These are phyloP conservation scores for Coffea eugenioides DNA, from an alignment of 257 asterid genomes.

Conservation along the genomic window DNA sequence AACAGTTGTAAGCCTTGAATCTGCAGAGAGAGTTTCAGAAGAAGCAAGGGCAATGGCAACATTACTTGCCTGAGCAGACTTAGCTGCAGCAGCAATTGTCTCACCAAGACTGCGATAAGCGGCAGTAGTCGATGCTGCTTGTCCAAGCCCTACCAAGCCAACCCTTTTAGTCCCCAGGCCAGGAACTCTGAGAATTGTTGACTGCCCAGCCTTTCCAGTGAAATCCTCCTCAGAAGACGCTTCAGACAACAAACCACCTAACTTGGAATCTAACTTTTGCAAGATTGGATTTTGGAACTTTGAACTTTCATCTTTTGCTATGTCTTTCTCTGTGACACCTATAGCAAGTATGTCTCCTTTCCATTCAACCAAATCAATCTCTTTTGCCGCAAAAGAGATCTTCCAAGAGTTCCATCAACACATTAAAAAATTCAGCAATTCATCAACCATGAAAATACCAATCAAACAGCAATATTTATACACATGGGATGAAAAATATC, in stretches of 20 bases:
- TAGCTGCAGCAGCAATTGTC: constrained; percentile 87
- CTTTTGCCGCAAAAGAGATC: constrained; percentile 88
- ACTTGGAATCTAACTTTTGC: constrained; percentile 68
- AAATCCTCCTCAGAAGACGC: constrained; percentile 85
- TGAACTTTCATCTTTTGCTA: constrained; percentile 69
- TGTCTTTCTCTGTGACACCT: constrained; percentile 81
- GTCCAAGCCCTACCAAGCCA: constrained; percentile 80
- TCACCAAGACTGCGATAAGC: constrained; percentile 87
- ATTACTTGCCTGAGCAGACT: constrained; percentile 64
- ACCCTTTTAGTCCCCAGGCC: constrained; percentile 80
- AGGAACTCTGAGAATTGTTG: constrained; percentile 72
- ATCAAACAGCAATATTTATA: constrained; percentile 2
- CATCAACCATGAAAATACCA: not conserved
- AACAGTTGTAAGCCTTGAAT: constrained; percentile 62
- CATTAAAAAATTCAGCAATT: constrained; percentile 13
- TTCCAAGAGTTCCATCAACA: constrained; percentile 26
- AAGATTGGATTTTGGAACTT: constrained; percentile 66
- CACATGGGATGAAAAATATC: not conserved
- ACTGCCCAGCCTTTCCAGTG: constrained; percentile 86
- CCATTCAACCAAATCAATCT: constrained; percentile 82
- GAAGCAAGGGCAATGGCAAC: constrained; percentile 90
- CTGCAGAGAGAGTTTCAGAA: constrained; percentile 51
- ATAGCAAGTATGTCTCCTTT: constrained; percentile 95
- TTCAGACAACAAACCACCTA: constrained; percentile 77
- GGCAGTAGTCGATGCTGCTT: constrained; percentile 44